Conservation (phyloP, 345 rosid species). For the Firmiana major region DNA sequence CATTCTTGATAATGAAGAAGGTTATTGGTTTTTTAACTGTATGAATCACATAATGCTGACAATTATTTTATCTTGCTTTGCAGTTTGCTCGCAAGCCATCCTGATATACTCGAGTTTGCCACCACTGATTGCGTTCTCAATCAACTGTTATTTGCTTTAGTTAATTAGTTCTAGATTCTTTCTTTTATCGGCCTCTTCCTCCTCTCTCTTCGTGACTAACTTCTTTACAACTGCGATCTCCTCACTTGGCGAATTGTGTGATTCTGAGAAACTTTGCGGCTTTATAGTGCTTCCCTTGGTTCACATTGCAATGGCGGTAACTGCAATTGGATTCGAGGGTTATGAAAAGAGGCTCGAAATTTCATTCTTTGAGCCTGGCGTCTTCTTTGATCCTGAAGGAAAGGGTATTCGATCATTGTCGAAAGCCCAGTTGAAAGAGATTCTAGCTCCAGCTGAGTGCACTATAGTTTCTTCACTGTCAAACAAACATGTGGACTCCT, state of each 20-base stretch:
- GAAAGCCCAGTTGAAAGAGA: slow-evolving; percentile 58
- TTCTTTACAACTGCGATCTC: slow-evolving; percentile 12
- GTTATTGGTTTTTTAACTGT: background rate
- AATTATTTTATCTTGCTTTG: slow-evolving; percentile 13
- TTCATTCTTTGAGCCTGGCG: slow-evolving; percentile 49
- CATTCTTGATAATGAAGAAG: background rate
- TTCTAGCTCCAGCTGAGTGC: slow-evolving; percentile 69
- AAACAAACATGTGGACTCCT: slow-evolving; percentile 57
- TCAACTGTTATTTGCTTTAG: slow-evolving; percentile 10
- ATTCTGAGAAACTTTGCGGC: background rate
- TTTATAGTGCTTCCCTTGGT: slow-evolving; percentile 1
- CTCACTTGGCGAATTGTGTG: background rate
- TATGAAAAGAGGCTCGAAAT: slow-evolving; percentile 83
- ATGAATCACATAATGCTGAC: background rate
- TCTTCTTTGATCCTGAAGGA: slow-evolving; percentile 57
- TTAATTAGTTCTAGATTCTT: slow-evolving; percentile 22
- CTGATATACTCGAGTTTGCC: slow-evolving; percentile 35
- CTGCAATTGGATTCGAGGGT: slow-evolving; percentile 88
- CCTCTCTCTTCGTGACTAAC: slow-evolving; percentile 20
- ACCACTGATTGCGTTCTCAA: slow-evolving; percentile 41
- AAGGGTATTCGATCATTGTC: slow-evolving; percentile 59
- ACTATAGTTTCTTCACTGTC: slow-evolving; percentile 66
- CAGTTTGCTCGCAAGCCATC: slow-evolving; percentile 75
- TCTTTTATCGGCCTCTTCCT: slow-evolving; percentile 17
- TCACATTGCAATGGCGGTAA: slow-evolving; percentile 40